Base-by-base conservation (phyloP, 768 basidiomycete genomes). In the Mycena amicta region DNA sequence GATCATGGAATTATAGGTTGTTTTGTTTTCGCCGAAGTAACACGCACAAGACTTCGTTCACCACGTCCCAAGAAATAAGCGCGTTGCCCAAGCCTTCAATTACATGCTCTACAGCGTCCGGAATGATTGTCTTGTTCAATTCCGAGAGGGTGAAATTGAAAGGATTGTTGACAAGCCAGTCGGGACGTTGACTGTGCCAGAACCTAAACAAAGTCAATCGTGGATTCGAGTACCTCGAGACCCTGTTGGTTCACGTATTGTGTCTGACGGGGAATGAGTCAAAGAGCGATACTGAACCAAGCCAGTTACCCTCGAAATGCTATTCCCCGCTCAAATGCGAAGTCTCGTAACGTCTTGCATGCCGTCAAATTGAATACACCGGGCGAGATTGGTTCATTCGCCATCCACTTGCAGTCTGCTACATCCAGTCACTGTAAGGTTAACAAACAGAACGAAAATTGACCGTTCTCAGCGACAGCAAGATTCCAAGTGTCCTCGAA, bases 351-450 rank as follows among this genome's bases (percentile, higher is more conserved):
- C 29, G 47, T 50, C 20, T 43, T 2, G 43, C 62, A 63, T 4
- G 62, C 58, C 23, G 62, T 59, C 26, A 63, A 47, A 54, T 63
- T 63, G 55, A 63, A 63, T 18, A 60, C 55, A 15, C 62, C 62
- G 12, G 45, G 43, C 20, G 31, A 26, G 3, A 33, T 40, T 4
- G 62, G 62, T 26, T 63, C 62, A 11, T 59, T 63, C 15, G 62
- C 59, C 26, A 63, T 59, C 62, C 62, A 63, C 41, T 63, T 63
- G 52, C 62, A 63, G 41, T 63, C 33, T n/a, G n/a, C n/a, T n/a
- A n/a, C n/a, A n/a, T n/a, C n/a, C n/a, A n/a, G n/a, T n/a, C n/a
- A n/a, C n/a, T n/a, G n/a, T n/a, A n/a, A n/a, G n/a, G n/a, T n/a
- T n/a, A n/a, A n/a, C n/a, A n/a, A n/a, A n/a, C n/a, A n/a, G n/a